Evolutionary conservation across 768 basidiomycete genomes (phyloP).

Genomic region (Xerocomellus dryophilus): DNA sequence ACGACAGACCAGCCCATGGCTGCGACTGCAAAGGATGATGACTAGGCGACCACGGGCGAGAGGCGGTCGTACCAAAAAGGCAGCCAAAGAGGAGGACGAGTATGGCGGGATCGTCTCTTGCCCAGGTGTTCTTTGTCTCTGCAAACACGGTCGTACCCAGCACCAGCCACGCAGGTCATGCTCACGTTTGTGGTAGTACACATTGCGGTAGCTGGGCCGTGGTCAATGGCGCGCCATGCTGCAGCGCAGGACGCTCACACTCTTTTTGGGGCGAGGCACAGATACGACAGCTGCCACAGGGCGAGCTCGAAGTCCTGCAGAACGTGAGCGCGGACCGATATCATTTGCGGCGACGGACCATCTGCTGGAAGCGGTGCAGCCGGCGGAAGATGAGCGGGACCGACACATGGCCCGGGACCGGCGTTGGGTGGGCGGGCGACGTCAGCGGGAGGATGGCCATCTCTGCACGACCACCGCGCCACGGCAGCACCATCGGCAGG

Average conservation of each 20-base stretch:
- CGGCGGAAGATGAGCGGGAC: constrained; percentile 80
- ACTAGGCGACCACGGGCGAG: neutral
- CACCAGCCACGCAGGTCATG: neutral
- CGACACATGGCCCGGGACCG: neutral
- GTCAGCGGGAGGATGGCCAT: constrained; percentile 36
- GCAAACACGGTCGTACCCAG: constrained; percentile 9
- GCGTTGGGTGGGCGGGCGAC: constrained; percentile 23
- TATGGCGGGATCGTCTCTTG: constrained; percentile 95
- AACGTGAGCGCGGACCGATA: neutral
- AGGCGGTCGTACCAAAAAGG: constrained; percentile 52
- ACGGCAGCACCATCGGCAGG: constrained; percentile 24
- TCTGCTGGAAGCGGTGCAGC: constrained; percentile 79
- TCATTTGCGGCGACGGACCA: constrained; percentile 50
- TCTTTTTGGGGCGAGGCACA: constrained; percentile 87
- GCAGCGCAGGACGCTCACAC: constrained; percentile 53
- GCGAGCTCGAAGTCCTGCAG: constrained; percentile 93
- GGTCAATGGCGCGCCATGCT: constrained; percentile 11
- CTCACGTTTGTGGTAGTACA: constrained; percentile 96
- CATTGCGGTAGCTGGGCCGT: constrained; percentile 76
- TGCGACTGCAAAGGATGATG: constrained; percentile 48
- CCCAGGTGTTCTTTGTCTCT: constrained; percentile 99
- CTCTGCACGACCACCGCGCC: neutral
- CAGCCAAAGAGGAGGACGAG: constrained; percentile 81
- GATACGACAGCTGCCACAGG: constrained; percentile 92
- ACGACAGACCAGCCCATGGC: constrained; percentile 85